Base-by-base conservation (phyloP, 116 monocot species). In the Papilionanthe hybrid region DNA sequence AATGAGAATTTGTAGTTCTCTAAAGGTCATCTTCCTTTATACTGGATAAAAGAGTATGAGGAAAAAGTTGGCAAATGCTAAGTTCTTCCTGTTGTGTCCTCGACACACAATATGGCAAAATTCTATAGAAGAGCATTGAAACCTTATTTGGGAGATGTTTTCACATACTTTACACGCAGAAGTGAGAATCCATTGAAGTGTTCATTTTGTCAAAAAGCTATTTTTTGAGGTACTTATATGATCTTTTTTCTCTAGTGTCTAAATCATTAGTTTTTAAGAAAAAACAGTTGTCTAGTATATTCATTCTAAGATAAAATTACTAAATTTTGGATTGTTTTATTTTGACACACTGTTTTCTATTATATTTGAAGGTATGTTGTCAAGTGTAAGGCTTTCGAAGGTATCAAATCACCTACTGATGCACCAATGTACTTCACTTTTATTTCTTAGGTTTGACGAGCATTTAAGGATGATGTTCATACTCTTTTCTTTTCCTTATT, bases 371-470 rank as follows among this genome's bases (percentile, higher is more conserved):
- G 93, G 87, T 84, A 87, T 87, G 79, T 87, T 83, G 80, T 79
- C 65, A 93, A 74, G 82, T 96, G 93, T 86, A 84, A 32, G 19
- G 71, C 79, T 75, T 96, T 93, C 75, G 90, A 90, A 91, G 96
- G 96, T 96, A 84, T 71, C 71, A 25, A 69, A 69, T 68, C 48
- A 25, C 69, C 23, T 53, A 0, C 20, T 44, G n/a, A 27, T 53
- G 53, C 53, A 55, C 28, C 75, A 29, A 18, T 17, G 22, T 27
- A 50, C 56, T 23, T 68, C 22, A 19, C 29, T 74, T 76, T 82
- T 78, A 27, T 11, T 27, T 53, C 57, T 77, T 18, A 23, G 10
- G 76, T 69, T 27, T 78, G 17, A 43, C 42, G 7, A 43, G 19
- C 15, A 65, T 60, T 78, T 27, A 75, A 49, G 27, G 23, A 13